Evolutionary conservation across 441 rosid genomes (phyloP).

Genomic region (Geranium incanum): DNA sequence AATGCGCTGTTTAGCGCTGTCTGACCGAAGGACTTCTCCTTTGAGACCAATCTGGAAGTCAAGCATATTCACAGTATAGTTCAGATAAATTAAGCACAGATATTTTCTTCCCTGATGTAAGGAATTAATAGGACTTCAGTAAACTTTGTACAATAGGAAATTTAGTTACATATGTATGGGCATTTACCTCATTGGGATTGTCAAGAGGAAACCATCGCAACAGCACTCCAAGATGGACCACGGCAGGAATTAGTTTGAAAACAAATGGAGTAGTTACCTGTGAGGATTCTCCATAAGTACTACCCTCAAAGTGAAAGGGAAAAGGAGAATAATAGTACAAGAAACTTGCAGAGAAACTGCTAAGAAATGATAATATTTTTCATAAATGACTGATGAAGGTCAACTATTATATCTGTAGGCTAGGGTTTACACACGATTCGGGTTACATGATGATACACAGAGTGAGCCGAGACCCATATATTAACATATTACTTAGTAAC

Average conservation of each 20-base stretch:
- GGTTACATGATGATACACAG: too few relatives aligned
- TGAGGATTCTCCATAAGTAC: background rate
- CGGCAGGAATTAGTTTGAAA: slow-evolving; percentile 27
- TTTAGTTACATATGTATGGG: background rate
- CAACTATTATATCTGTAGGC: too few relatives aligned
- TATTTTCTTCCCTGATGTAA: background rate
- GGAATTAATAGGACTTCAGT: background rate
- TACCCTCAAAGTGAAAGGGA: background rate
- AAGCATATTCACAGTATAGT: slow-evolving; percentile 14
- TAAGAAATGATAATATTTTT: background rate
- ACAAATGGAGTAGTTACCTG: slow-evolving; percentile 29
- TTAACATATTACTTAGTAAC: background rate
- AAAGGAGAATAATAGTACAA: background rate
- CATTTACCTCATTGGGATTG: slow-evolving; percentile 23
- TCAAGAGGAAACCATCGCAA: slow-evolving; percentile 25
- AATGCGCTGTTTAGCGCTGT: slow-evolving; percentile 41
- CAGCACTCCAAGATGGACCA: slow-evolving; percentile 25
- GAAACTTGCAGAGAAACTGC: background rate
- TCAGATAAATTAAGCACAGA: background rate
- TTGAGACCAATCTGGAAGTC: slow-evolving; percentile 35
- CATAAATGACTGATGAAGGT: background rate
- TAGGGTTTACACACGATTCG: too few relatives aligned
- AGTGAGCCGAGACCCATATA: too few relatives aligned
- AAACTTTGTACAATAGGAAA: background rate
- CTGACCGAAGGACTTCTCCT: slow-evolving; percentile 40